phyloP scores from a whole-genome alignment of 1,284 basidiomycete species.

The Spongiforma sp. region DNA sequence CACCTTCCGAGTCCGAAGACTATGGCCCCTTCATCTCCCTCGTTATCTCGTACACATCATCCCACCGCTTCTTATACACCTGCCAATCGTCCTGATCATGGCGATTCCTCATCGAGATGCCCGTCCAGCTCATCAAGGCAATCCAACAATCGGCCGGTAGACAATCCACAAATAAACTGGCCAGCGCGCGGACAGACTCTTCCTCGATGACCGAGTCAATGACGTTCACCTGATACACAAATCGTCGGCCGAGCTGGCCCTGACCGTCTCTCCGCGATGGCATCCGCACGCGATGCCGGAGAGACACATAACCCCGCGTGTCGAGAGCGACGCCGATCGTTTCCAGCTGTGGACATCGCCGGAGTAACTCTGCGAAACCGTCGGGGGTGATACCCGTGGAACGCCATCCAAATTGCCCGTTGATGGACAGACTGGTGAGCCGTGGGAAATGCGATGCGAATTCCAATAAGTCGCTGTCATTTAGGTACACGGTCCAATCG shows the following conservation, averaged over 20 bases:
- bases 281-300: neutral
- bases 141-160: neutral
- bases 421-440: neutral
- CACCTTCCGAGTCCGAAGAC: too few species aligned
- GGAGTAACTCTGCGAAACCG: neutral
- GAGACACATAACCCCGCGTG: neutral
- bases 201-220: neutral
- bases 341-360: neutral
- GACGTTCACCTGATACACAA: neutral
- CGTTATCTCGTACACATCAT: neutral
- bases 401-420: neutral
- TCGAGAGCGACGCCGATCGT: neutral
- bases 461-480: slow-evolving; percentile 3
- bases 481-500: neutral
- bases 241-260: neutral
- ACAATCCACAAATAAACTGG: neutral
- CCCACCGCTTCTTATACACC: neutral
- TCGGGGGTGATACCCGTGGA: neutral
- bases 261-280: neutral
- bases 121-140: neutral
- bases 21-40: too few species aligned
- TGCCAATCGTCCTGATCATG: neutral
- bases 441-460: neutral
- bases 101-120: neutral
- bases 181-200: neutral